Conservation (phyloP, 495 filamentous ascomycete genomes). For the Neurospora sublineolata region DNA sequence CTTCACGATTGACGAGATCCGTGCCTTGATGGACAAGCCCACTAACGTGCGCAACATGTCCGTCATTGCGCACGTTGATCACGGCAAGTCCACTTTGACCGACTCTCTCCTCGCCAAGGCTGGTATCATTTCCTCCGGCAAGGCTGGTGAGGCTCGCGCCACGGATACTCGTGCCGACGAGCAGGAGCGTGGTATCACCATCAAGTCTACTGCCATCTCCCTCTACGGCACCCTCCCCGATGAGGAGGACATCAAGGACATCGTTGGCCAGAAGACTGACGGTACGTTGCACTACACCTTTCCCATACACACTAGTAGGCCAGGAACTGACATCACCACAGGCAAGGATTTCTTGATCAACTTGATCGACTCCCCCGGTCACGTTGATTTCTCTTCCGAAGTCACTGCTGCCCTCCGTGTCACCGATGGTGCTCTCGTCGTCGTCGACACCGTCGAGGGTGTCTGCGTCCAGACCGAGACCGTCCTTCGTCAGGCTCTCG, state of each 20-base stretch:
- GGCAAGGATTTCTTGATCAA: slow-evolving; percentile 97
- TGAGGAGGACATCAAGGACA: slow-evolving; percentile 88
- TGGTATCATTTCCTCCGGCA: slow-evolving; percentile 97
- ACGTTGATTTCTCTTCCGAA: slow-evolving; percentile 99
- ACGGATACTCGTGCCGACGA: slow-evolving; percentile 97
- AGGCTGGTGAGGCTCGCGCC: slow-evolving; percentile 89
- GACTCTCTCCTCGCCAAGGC: slow-evolving; percentile 98
- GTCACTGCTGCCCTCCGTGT: slow-evolving; percentile 99
- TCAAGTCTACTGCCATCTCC: slow-evolving; percentile 99
- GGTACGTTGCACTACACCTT: slow-evolving; percentile 21
- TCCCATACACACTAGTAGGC: neutral
- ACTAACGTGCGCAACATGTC: slow-evolving; percentile 98
- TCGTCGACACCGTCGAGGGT: slow-evolving; percentile 99
- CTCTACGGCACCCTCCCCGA: slow-evolving; percentile 78
- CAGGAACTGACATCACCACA: neutral
- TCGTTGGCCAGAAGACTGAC: slow-evolving; percentile 68
- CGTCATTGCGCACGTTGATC: slow-evolving; percentile 99
- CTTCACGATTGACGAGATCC: slow-evolving; percentile 99
- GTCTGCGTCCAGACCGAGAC: slow-evolving; percentile 99
- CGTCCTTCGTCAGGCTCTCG: slow-evolving; percentile 95
- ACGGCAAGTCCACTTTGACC: slow-evolving; percentile 98
- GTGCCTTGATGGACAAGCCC: slow-evolving; percentile 86
- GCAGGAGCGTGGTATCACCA: slow-evolving; percentile 99
- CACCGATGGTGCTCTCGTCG: slow-evolving; percentile 97
- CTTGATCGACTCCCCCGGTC: slow-evolving; percentile 98